Base-by-base conservation (phyloP, 2,329 filamentous ascomycete genomes). In the Metarhizium humberi region DNA sequence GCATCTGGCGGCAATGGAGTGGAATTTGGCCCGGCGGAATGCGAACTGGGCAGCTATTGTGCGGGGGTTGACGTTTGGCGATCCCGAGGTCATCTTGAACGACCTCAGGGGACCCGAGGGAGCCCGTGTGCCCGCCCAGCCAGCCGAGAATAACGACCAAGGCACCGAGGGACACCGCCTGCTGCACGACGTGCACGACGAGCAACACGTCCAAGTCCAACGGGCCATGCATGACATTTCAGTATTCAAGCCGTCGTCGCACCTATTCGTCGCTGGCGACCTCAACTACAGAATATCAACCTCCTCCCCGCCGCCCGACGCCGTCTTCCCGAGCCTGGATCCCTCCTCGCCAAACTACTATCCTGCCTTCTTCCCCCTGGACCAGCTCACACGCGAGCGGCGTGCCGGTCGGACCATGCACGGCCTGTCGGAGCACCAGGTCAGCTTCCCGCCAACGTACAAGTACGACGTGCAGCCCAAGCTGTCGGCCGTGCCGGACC, bases 281-380 rank as follows among this genome's bases (percentile, higher is more conserved):
- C 79, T 99, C 57, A 99, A 99, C 75, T 99, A 99, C 72, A 87
- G 94, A 61, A 95, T 92, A 18, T 83, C 85, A 7, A 79, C 84
- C 58, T 78, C 77, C 0, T 74, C 79, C 0, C 91, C 92, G 0
- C 73, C 76, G 0, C 74, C 79, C 0, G 71, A 76, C 2, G 84
- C 88, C 52, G 75, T 64, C 51, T 90, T 79, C 81, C 94, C 62
- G 69, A 86, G 68, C 74, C 78, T 66, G 63, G 79, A 71, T 67
- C 79, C 64, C 56, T 76, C 79, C 25, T 81, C 82, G 6, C 69
- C 73, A 30, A 71, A 80, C 47, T 82, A 92, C 70, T 91, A 82
- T 65, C 76, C 78, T 1, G 74, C 78, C 20, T 85, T 95, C 56
- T 77, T 96, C 43, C 71, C 78, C 34, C 75, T 82, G 2, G 94